Evolutionary conservation across 2,329 filamentous ascomycete species (phyloP), one percentile per base, ranked within the genome.

Genomic region (Diaporthe eres): DNA sequence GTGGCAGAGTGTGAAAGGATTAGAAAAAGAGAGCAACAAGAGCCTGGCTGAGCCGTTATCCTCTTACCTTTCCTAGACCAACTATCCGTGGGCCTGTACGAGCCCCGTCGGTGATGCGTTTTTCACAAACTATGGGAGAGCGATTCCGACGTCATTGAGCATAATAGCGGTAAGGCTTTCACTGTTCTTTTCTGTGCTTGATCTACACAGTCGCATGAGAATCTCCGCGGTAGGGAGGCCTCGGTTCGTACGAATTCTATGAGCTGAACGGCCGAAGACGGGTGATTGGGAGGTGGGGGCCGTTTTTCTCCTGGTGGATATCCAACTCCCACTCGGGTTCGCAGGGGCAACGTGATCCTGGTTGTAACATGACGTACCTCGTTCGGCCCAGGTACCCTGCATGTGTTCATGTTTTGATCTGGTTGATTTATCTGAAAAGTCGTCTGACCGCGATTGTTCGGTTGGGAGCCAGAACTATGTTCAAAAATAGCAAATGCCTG

Each of bases 111-210:
- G 28, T n/a, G 3, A 17, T 8, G 44, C 37, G 42, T 49, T 31
- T 12, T 8, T 34, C n/a, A 49, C 19, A 51, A 34, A 49, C 2
- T 5, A 28, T 25, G 28, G 19, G 34, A 67, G 19, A 15, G 15
- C 22, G 61, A 67, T 22, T n/a, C 10, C 61, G 19, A 67, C 61
- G 42, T 49, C 42, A 49, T 22, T 37, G 37, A 28, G 39, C 42
- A 34, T 15, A 34, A 34, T 37, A 49, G 61, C 42, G 61, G 61
- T 67, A 47, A 67, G 61, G 61, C 42, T 25, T 34, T 49, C 19
- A 17, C 6, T 9, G 22, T 15, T 42, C 28, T 19, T 49, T 67
- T 67, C 6, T 12, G 12, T 3, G 12, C 25, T n/a, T 34, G 61
- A 49, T 67, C 61, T 49, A n/a, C 61, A 15, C 28, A 47, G 5